phyloP scores from a whole-genome alignment of 441 rosid species.

The Eruca vesicaria region DNA sequence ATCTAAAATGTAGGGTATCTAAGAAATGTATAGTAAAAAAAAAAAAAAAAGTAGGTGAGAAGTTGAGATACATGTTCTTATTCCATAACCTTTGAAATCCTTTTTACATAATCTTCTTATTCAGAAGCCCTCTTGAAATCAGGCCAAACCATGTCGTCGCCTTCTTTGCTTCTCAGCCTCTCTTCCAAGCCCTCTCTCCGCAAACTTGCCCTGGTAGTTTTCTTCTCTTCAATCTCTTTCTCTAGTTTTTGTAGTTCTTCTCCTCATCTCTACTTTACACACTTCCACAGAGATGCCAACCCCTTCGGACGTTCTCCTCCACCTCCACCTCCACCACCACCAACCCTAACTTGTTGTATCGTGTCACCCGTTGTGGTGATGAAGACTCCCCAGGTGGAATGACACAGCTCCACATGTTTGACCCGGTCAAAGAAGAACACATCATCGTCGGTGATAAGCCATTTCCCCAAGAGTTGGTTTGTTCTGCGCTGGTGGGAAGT shows the following conservation, averaged over 20 bases:
- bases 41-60: no score
- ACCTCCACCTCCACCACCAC: neutral
- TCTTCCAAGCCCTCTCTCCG: conserved; percentile 8
- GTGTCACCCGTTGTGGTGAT: neutral
- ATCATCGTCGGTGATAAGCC: neutral
- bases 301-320: neutral
- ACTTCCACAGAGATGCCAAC: neutral
- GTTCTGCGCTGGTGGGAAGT: neutral
- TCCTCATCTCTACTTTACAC: neutral
- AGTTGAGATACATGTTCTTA: no score
- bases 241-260: neutral
- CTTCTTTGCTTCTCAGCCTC: conserved; percentile 2
- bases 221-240: neutral
- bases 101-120: no score
- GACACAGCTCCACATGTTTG: neutral
- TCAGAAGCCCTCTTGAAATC: no score
- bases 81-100: no score
- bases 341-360: neutral
- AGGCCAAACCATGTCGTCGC: no score
- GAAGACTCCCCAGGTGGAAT: neutral
- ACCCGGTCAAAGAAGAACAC: neutral
- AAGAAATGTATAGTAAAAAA: no score
- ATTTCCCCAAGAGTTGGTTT: neutral
- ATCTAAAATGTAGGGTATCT: no score
- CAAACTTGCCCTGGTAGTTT: conserved; percentile 11